These are phyloP conservation scores for Vachellia pachyceras DNA, from an alignment of 306 rosid species.

Conservation along the genomic window DNA sequence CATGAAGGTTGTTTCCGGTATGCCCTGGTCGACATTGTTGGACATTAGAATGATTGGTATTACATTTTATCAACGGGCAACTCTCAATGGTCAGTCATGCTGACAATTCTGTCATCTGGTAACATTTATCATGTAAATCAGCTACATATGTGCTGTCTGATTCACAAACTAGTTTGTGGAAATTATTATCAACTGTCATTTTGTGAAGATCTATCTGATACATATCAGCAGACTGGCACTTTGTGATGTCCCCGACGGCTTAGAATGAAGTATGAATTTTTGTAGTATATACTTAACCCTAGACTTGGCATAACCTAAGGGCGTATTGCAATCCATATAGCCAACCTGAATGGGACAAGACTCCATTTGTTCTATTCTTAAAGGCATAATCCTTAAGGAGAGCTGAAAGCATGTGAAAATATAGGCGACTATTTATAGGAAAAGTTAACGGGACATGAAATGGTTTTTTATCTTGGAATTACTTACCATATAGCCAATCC, in stretches of 20 bases:
- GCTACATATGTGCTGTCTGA: background rate
- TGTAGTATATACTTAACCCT: background rate
- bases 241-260: background rate
- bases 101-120: background rate
- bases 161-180: background rate
- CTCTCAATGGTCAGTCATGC: background rate
- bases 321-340: background rate
- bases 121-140: background rate
- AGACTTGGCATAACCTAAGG: background rate
- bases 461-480: background rate
- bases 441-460: background rate
- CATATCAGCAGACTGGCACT: no score
- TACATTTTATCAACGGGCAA: background rate
- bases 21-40: background rate
- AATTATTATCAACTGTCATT: background rate
- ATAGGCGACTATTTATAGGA: background rate
- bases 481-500: background rate
- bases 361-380: background rate
- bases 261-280: background rate
- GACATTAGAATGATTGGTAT: background rate
- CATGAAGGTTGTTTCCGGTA: background rate
- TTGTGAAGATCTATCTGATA: background rate
- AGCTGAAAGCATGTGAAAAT: background rate
- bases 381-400: background rate
- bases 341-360: background rate